Base-by-base conservation (phyloP, 306 rosid species). In the Rosa multiflora region DNA sequence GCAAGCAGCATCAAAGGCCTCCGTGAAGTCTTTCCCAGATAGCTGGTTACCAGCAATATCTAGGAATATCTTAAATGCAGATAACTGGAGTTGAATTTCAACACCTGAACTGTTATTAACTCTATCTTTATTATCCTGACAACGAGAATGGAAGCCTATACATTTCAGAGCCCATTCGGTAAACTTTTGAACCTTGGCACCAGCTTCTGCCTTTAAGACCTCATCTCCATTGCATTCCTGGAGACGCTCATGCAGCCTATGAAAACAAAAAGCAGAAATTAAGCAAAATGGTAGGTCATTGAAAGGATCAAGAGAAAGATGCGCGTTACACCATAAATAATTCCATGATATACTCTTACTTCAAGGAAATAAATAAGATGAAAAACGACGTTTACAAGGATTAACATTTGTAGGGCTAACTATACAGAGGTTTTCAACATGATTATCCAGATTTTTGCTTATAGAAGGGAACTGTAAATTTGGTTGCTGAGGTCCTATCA, bases 1-100 rank as follows among this genome's bases (percentile, higher is more conserved):
- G 86, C 97, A 93, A 51, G 97, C 97, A 12, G 92, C 97, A 83
- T 93, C 97, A 83, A 93, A 93, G 79, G 97, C 97, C 91, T 93
- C 97, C 0, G 96, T 93, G 85, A 93, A 93, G 85, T 93, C 97
- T 85, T 90, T 93, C 75, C 97, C 97, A 0, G 94, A 85, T 71
- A 93, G 97, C 77, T 90, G 91, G 79, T 89, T 90, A 75, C 97
- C 96, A 80, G 91, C 94, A 87, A 93, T 89, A 88, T 90, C 97
- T 62, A 93, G 87, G 74, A 93, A 93, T 2, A 80, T 84, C 85
- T 90, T 93, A 83, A 93, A 93, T 55, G 94, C 97, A 32, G 94
- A 89, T 84, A 93, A 77, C 86, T 92, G 96, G 79, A 90, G 91
- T 79, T 90, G 96, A 73, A 88, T 89, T 88, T 93, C 96, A 75